These are phyloP conservation scores for Emmonsia crescens DNA, from an alignment of 2,329 filamentous ascomycete genomes.

Conservation along the genomic window DNA sequence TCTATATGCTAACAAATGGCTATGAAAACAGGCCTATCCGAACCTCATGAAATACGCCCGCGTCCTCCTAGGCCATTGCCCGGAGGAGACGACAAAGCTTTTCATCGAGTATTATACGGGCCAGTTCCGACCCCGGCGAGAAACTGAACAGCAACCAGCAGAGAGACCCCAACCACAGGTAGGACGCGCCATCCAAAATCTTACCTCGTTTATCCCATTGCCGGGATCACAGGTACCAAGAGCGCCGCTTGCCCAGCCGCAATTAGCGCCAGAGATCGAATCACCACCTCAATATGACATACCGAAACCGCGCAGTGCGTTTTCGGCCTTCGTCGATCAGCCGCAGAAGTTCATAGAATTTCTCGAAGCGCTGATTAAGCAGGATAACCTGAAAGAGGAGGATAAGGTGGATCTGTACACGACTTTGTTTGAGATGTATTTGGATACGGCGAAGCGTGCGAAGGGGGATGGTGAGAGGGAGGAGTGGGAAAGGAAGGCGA, in stretches of 20 bases:
- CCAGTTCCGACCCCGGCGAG: conserved; percentile 51
- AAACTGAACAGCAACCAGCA: conserved; percentile 50
- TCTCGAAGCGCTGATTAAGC: conserved; percentile 73
- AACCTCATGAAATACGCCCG: conserved; percentile 93
- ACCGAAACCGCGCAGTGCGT: conserved; percentile 77
- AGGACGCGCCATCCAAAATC: conserved; percentile 70
- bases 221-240: conserved; percentile 42
- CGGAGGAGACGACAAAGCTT: conserved; percentile 67
- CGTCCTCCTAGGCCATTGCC: conserved; percentile 78
- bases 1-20: background rate
- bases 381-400: conserved; percentile 57
- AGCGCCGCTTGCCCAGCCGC: conserved; percentile 19
- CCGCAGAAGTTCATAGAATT: conserved; percentile 85
- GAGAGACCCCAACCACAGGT: conserved; percentile 42
- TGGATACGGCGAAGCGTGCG: conserved; percentile 72
- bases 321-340: conserved; percentile 94
- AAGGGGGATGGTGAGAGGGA: conserved; percentile 55
- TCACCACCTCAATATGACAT: conserved; percentile 55
- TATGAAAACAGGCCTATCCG: conserved; percentile 54
- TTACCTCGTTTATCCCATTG: conserved; percentile 71
- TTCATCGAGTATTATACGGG: conserved; percentile 96
- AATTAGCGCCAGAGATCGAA: conserved; percentile 23
- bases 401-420: conserved; percentile 84
- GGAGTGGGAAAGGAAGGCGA: conserved; percentile 84
- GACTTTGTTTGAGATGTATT: conserved; percentile 95